Conservation (phyloP, 176 grass and related monocot species). For the Musa itinerans region DNA sequence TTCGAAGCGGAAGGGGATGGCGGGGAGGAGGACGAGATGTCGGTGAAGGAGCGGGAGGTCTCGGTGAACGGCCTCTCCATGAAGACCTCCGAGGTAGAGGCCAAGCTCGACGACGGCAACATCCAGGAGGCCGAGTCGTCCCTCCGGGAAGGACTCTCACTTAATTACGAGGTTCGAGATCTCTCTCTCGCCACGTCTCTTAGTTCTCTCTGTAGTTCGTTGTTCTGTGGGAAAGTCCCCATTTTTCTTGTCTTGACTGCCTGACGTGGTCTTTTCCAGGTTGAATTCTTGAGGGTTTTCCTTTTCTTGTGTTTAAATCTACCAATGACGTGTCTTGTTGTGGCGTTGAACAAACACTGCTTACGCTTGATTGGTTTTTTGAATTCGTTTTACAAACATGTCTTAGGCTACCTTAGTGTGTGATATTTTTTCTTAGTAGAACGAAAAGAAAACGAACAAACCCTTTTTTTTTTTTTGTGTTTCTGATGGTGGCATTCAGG, state of each 20-base stretch:
- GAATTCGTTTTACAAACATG: neutral
- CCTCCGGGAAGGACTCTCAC: conserved; percentile 92
- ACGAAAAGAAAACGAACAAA: no score
- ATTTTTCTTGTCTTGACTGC: neutral
- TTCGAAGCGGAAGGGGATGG: conserved; percentile 21
- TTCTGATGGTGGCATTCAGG: neutral
- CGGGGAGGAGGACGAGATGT: conserved; percentile 15
- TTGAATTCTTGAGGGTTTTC: conserved; percentile 5
- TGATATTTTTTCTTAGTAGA: neutral
- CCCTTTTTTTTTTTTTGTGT: neutral
- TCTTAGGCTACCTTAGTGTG: neutral
- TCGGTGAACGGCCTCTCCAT: conserved; percentile 11
- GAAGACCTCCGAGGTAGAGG: conserved; percentile 50
- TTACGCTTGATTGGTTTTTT: neutral
- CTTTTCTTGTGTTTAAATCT: neutral
- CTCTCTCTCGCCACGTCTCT: conserved; percentile 11
- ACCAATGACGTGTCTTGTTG: neutral
- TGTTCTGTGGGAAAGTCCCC: neutral
- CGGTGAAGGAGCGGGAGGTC: conserved; percentile 25
- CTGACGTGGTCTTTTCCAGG: neutral
- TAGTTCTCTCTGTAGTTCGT: conserved; percentile 1
- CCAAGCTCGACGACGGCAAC: conserved; percentile 78
- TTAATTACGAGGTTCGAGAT: conserved; percentile 84
- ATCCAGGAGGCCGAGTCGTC: conserved; percentile 97
- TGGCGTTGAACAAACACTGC: neutral